A percentile compares a stretch with the other conserved stretches of the same genome.
phyloP scores from a whole-genome alignment of 2,329 filamentous ascomycete genomes.

The Fusarium longipes region DNA sequence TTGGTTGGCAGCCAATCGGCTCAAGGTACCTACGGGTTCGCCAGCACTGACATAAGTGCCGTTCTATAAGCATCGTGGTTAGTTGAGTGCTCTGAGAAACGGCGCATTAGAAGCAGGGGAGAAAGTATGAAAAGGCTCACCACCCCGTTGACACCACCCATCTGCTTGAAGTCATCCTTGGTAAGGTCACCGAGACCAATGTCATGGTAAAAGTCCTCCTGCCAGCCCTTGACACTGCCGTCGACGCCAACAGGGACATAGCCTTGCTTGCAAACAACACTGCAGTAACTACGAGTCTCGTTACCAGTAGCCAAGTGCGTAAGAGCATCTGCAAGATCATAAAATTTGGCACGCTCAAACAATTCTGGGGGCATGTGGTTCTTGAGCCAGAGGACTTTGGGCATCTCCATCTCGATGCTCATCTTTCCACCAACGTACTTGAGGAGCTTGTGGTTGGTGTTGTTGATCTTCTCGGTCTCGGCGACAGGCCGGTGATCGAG shows the following conservation, averaged over 20 bases:
- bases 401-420: constrained; percentile 99
- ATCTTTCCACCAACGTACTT: constrained; percentile 97
- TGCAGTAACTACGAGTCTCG: constrained; percentile 93
- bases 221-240: constrained; percentile 97
- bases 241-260: constrained; percentile 97
- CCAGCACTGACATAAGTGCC: constrained; percentile 91
- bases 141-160: constrained; percentile 95
- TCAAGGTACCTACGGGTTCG: constrained; percentile 87
- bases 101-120: constrained; percentile 18
- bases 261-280: constrained; percentile 96
- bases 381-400: constrained; percentile 98
- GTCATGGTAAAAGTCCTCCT: constrained; percentile 88
- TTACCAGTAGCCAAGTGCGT: constrained; percentile 94
- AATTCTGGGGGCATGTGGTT: constrained; percentile 95
- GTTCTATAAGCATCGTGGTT: constrained; percentile 68
- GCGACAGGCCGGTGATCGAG: constrained; percentile 92
- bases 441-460: constrained; percentile 89
- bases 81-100: constrained; percentile 3
- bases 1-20: constrained; percentile 82
- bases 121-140: constrained; percentile 67
- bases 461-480: constrained; percentile 94
- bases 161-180: constrained; percentile 88
- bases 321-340: constrained; percentile 91
- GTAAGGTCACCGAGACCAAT: constrained; percentile 89
- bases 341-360: constrained; percentile 95